phyloP scores from a whole-genome alignment of 148 eudicot genomes.

The Nepenthes gracilis region DNA sequence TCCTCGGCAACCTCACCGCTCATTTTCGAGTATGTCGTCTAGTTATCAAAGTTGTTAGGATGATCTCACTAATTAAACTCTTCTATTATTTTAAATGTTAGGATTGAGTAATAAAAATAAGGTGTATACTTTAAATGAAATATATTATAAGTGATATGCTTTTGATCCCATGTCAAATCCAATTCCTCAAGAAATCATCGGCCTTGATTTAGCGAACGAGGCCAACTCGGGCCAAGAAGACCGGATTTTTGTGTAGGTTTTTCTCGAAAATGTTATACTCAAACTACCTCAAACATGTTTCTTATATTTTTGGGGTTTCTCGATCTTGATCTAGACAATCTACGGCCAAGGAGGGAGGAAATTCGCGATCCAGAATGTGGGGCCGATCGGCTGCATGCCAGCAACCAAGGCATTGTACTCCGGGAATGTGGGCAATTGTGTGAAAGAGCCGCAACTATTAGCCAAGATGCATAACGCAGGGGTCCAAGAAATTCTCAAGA shows the following conservation, averaged over 20 bases:
- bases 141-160: too few relatives aligned
- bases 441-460: conserved; percentile 7
- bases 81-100: too few relatives aligned
- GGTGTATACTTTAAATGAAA: too few relatives aligned
- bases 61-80: too few relatives aligned
- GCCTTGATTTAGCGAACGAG: too few relatives aligned
- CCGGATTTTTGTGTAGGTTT: too few relatives aligned
- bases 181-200: too few relatives aligned
- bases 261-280: neutral
- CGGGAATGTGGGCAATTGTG: conserved; percentile 4
- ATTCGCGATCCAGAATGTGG: conserved; percentile 23
- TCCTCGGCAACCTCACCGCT: conserved; percentile 28
- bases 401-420: conserved; percentile 9
- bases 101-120: too few relatives aligned
- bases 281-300: neutral
- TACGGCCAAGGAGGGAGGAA: conserved; percentile 27
- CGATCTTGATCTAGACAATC: conserved; percentile 11
- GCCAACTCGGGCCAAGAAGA: too few relatives aligned
- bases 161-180: too few relatives aligned
- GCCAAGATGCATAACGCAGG: conserved; percentile 19
- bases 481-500: neutral
- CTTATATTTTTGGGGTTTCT: neutral
- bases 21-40: conserved; percentile 16
- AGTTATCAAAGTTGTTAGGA: too few relatives aligned
- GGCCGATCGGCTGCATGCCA: conserved; percentile 34